These are phyloP conservation scores for Aureobasidium subglaciale DNA, from an alignment of 2,329 filamentous ascomycete species.

Conservation along the genomic window DNA sequence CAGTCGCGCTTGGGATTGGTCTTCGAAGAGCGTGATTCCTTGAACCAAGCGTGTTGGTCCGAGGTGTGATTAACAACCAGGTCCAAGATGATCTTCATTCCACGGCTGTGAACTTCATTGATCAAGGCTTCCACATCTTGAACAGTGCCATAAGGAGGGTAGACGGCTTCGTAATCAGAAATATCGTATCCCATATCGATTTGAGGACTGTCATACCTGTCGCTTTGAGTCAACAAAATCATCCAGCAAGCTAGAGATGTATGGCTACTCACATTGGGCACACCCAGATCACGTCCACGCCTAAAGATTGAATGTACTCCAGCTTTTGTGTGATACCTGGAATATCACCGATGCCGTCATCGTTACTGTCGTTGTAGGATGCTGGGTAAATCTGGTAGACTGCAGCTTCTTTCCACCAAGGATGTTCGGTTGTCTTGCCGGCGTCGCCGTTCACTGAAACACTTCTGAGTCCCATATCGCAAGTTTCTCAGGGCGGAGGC, in stretches of 20 bases:
- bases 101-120: constrained; percentile 51
- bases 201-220: constrained; percentile 49
- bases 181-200: constrained; percentile 67
- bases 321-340: constrained; percentile 57
- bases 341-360: constrained; percentile 55
- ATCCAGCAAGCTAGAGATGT: background rate
- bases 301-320: constrained; percentile 54
- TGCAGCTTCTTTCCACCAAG: constrained; percentile 41
- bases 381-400: constrained; percentile 42
- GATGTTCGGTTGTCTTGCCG: background rate
- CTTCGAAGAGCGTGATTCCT: constrained; percentile 45
- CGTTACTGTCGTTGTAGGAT: constrained; percentile 46
- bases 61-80: constrained; percentile 74
- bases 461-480: too few species aligned
- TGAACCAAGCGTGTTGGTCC: constrained; percentile 54
- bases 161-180: constrained; percentile 59
- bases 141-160: constrained; percentile 59
- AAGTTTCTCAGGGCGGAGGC: too few species aligned
- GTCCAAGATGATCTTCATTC: constrained; percentile 66
- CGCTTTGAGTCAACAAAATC: background rate
- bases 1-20: constrained; percentile 47
- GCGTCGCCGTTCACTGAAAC: background rate
- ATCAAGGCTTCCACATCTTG: constrained; percentile 59
- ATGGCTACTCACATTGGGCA: constrained; percentile 48
- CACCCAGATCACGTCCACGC: constrained; percentile 59